A percentile compares a stretch with the other conserved stretches of the same genome.
Conservation (phyloP, 2,329 filamentous ascomycete genomes). For the Thermothelomyces thermophilus region DNA sequence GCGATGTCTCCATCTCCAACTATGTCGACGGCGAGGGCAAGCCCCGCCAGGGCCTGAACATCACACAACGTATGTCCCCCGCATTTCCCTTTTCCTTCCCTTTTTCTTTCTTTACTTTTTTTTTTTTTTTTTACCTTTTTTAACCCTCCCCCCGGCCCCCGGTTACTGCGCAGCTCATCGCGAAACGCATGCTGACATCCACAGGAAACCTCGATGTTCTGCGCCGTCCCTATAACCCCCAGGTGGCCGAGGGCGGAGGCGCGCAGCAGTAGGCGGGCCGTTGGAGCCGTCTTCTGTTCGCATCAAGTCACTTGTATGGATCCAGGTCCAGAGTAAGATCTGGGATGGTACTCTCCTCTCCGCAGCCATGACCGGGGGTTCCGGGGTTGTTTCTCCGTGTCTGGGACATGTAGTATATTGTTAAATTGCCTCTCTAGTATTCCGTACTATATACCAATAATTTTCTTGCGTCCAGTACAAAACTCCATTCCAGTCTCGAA, state of each 20-base stretch:
- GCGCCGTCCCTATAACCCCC: conserved; percentile 23
- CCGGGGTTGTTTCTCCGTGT: background rate
- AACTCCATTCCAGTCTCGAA: no score
- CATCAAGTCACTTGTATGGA: no score
- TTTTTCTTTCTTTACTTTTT: background rate
- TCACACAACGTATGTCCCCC: conserved; percentile 68
- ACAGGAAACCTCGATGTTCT: conserved; percentile 38
- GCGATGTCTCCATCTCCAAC: conserved; percentile 62
- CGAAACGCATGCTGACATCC: no score
- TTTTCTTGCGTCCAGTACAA: no score
- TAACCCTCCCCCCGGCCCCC: background rate
- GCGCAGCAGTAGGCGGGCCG: conserved; percentile 3
- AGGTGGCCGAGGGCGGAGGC: background rate
- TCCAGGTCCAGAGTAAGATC: background rate
- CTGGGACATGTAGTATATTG: background rate
- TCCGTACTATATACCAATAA: no score
- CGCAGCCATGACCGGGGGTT: background rate
- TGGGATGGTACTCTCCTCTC: conserved; percentile 6
- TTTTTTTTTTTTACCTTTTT: background rate
- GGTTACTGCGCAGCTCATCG: background rate
- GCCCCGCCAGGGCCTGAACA: conserved; percentile 55
- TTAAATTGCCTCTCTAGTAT: no score
- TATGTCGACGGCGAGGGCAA: conserved; percentile 68
- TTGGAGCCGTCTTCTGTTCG: no score
- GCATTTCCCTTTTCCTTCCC: background rate